Percentiles rank a stretch among this genome's conserved stretches.
Conservation (phyloP, 208 protist genomes). For the Cochliopodium minus region DNA sequence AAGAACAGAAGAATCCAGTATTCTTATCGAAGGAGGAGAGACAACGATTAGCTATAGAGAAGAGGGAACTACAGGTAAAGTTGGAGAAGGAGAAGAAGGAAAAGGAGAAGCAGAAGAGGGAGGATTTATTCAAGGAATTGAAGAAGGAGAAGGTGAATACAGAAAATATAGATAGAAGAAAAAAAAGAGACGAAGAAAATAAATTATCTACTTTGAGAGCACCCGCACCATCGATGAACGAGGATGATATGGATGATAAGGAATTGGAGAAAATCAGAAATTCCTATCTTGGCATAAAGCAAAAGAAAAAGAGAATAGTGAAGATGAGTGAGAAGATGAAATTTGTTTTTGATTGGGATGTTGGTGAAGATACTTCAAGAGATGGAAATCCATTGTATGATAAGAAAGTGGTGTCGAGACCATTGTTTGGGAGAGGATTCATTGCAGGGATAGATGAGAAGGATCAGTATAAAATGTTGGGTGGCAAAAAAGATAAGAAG, state of each 20-base stretch:
- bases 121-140: too few relatives aligned
- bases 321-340: background rate
- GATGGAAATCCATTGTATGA: background rate
- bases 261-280: slow-evolving; percentile 3
- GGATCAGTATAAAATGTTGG: background rate
- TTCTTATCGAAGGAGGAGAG: background rate
- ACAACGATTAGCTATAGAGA: background rate
- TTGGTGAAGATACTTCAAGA: background rate
- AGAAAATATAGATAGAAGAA: background rate
- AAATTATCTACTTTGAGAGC: background rate
- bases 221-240: background rate
- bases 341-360: slow-evolving; percentile 3
- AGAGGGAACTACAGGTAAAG: background rate
- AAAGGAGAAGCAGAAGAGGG: background rate
- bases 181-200: background rate
- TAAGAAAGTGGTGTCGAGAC: background rate
- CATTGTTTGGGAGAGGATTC: background rate
- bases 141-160: background rate
- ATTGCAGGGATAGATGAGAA: background rate
- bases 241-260: background rate
- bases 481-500: background rate
- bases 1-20: background rate
- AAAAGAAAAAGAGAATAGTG: background rate
- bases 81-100: background rate
- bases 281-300: background rate